Base-by-base conservation (phyloP, 148 eudicot genomes). In the Spergularia marina region DNA sequence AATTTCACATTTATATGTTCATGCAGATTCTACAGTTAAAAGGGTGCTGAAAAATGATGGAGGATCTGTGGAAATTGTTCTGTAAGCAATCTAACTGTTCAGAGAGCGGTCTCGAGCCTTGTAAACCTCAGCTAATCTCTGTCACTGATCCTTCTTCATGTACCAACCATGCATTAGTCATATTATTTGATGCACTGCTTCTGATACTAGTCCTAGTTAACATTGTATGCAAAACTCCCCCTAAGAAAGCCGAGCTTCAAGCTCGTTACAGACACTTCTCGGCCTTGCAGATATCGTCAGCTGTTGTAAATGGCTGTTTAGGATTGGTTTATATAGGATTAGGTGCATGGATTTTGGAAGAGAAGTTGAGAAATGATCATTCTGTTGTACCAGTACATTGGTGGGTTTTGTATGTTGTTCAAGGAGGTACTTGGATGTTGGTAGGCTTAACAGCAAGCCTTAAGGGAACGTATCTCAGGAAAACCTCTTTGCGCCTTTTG, bases 131-230 rank as follows among this genome's bases (percentile, higher is more conserved):
- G 79, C 78, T 61, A 4, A 20, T 7, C 30, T 61, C 54, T 74
- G 69, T 90, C 65, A 78, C 83, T 39, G 36, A 74, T 23, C 91
- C 91, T 44, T 86, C 93, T 41, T 92, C 97, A 30, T 92, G 97
- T 77, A 63, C 83, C 78, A 92, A 90, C 74, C 91, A 92, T 79
- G 86, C 76, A 4, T 60, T 88, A 52, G 69, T 85, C 53, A 78
- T 88, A 70, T 59, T 81, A 76, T 87, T 86, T 39, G 91, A 92
- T 77, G 44, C 75, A 41, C 14, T 92, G 74, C 85, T 92, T 71
- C 55, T 90, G 39, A 55, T 80, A 63, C 65, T 85, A 59, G 74
- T 87, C 83, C 40, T 87, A 13, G 67, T 85, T 84, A 85, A 53
- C 52, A 25, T 90, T 76, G 30, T 82, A 62, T 75, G 72, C 66